Evolutionary conservation across 2,329 filamentous ascomycete species (phyloP).

Genomic region (Verruconis gallopava): DNA sequence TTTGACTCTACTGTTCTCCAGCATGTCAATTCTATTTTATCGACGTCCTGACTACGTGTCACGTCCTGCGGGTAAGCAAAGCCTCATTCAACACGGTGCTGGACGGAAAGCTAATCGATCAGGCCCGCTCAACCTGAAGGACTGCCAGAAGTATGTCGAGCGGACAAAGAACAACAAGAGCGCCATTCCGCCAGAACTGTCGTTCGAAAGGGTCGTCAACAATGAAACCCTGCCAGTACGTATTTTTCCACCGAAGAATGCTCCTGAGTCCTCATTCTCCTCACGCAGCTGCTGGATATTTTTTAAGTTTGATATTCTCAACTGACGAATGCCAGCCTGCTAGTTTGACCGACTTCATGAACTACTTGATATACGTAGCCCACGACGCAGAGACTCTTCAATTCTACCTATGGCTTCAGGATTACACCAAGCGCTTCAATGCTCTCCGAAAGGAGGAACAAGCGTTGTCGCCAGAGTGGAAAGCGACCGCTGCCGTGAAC

Average conservation of each 20-base stretch:
- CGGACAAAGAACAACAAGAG: slow-evolving; percentile 8
- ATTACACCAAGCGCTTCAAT: slow-evolving; percentile 13
- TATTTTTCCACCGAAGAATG: no score
- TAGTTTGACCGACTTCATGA: slow-evolving; percentile 9
- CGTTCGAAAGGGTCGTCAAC: slow-evolving; percentile 7
- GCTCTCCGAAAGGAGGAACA: slow-evolving; percentile 16
- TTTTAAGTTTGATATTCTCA: background rate
- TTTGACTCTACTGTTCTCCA: no score
- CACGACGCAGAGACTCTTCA: slow-evolving; percentile 14
- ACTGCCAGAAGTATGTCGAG: slow-evolving; percentile 13
- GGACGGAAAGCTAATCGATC: no score
- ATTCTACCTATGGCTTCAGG: slow-evolving; percentile 13
- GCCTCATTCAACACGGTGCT: no score
- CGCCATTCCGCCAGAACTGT: slow-evolving; percentile 4
- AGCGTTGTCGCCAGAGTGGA: slow-evolving; percentile 18
- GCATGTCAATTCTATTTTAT: slow-evolving; percentile 14
- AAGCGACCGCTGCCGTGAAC: background rate
- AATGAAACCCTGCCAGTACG: slow-evolving; percentile 6
- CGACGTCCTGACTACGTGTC: slow-evolving; percentile 11
- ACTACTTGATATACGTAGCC: slow-evolving; percentile 9
- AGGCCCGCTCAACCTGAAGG: slow-evolving; percentile 10
- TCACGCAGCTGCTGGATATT: no score
- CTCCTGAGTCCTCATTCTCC: no score
- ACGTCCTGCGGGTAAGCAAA: slow-evolving; percentile 6
- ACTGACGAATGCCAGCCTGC: background rate